Evolutionary conservation across 352 stramenopile genomes (phyloP).

Genomic region (Pythium plurisporium): DNA sequence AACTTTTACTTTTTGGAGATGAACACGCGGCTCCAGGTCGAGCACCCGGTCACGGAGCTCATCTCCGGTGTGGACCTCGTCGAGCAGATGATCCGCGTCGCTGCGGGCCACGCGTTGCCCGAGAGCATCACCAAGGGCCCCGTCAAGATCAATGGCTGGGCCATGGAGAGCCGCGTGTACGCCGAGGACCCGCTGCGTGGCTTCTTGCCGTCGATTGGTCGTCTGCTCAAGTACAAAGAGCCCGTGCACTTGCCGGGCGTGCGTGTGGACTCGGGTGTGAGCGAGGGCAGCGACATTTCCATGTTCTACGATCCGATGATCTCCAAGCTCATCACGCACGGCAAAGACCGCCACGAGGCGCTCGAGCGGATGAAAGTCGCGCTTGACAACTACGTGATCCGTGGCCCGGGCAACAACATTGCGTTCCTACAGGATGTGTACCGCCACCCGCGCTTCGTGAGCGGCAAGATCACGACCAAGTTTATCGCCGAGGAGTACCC

Average conservation of each 20-base stretch:
- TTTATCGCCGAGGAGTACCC: slow-evolving; percentile 75
- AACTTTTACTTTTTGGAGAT: slow-evolving; percentile 98
- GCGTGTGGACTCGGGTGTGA: slow-evolving; percentile 88
- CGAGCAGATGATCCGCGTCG: slow-evolving; percentile 95
- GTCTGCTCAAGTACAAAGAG: slow-evolving; percentile 73
- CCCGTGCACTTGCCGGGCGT: slow-evolving; percentile 63
- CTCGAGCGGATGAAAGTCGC: slow-evolving; percentile 79
- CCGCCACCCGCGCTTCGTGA: slow-evolving; percentile 73
- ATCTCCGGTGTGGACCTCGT: slow-evolving; percentile 96
- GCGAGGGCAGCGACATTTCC: slow-evolving; percentile 85
- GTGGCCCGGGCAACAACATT: slow-evolving; percentile 92
- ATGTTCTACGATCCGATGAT: slow-evolving; percentile 96
- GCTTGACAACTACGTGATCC: slow-evolving; percentile 90
- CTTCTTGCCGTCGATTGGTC: slow-evolving; percentile 90
- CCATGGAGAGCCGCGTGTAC: slow-evolving; percentile 97
- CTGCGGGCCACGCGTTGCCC: slow-evolving; percentile 60
- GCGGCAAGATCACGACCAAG: slow-evolving; percentile 91
- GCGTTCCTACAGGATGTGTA: slow-evolving; percentile 89
- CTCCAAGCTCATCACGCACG: slow-evolving; percentile 92
- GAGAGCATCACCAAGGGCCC: slow-evolving; percentile 87
- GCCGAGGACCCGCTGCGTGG: slow-evolving; percentile 91
- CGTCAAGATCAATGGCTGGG: slow-evolving; percentile 89
- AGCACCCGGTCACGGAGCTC: slow-evolving; percentile 91
- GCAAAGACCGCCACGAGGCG: slow-evolving; percentile 72
- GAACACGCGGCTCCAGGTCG: slow-evolving; percentile 97